Conservation (phyloP, 164 flowering plant genomes). For the Vitis amurensis region DNA sequence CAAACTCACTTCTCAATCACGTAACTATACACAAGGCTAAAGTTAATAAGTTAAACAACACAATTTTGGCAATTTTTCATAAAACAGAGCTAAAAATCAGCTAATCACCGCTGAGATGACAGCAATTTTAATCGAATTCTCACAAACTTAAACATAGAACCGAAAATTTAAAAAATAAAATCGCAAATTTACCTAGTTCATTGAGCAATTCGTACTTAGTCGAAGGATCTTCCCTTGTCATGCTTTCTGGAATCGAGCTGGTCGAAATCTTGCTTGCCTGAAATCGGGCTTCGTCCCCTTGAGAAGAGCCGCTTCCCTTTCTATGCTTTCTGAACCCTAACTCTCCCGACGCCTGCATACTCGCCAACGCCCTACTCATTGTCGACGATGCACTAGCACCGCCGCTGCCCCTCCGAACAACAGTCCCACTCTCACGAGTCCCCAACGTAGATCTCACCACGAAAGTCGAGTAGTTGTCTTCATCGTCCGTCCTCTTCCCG, state of each 20-base stretch:
- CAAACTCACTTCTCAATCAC: constrained; percentile 8
- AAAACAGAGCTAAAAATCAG: too few species aligned
- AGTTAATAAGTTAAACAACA: too few species aligned
- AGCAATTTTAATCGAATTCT: too few species aligned
- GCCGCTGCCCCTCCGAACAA: constrained; percentile 31
- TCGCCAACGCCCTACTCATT: constrained; percentile 78
- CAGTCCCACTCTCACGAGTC: constrained; percentile 39
- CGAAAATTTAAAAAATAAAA: neutral
- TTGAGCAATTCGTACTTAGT: constrained; percentile 86
- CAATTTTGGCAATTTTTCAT: too few species aligned
- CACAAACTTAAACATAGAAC: neutral
- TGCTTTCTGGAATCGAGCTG: constrained; percentile 83
- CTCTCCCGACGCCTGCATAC: constrained; percentile 64
- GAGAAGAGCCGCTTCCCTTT: constrained; percentile 23
- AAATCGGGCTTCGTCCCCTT: constrained; percentile 33
- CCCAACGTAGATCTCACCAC: constrained; percentile 53
- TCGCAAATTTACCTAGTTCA: constrained; percentile 71
- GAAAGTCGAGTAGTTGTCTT: constrained; percentile 63
- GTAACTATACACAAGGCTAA: neutral
- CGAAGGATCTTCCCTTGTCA: constrained; percentile 83
- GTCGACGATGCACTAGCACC: constrained; percentile 33
- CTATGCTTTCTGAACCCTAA: constrained; percentile 50
- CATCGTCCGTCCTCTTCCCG: constrained; percentile 30
- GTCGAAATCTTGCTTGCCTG: constrained; percentile 62
- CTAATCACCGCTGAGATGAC: too few species aligned